phyloP scores from a whole-genome alignment of 192 early-diverging fungal species.

The Chytriomyces hyalinus region DNA sequence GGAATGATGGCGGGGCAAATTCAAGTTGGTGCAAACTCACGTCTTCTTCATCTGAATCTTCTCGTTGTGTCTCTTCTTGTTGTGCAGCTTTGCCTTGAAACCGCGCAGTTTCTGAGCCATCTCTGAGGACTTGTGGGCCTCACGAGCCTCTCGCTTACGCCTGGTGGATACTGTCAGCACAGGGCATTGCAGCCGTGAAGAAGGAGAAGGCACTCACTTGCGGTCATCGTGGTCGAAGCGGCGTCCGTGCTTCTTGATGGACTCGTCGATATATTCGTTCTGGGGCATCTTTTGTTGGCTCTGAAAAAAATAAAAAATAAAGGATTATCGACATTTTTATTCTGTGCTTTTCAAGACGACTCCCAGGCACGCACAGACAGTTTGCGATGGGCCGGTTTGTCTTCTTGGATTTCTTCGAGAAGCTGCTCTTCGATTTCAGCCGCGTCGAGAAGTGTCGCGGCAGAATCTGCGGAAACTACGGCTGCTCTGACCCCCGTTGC shows the following conservation, averaged over 20 bases:
- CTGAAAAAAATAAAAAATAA: slow-evolving; percentile 14
- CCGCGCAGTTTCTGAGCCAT: slow-evolving; percentile 97
- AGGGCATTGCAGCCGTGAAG: background rate
- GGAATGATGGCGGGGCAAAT: background rate
- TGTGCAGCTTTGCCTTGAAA: slow-evolving; percentile 96
- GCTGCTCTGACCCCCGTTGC: background rate
- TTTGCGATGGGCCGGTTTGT: background rate
- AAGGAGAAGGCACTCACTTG: slow-evolving; percentile 65
- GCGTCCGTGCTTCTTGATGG: slow-evolving; percentile 96
- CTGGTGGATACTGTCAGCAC: slow-evolving; percentile 47
- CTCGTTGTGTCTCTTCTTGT: slow-evolving; percentile 96
- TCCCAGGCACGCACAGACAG: slow-evolving; percentile 19
- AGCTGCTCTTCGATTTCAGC: slow-evolving; percentile 11
- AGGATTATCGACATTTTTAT: background rate
- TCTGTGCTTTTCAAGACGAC: background rate
- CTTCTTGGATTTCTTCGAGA: background rate
- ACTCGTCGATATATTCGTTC: slow-evolving; percentile 99
- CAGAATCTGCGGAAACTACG: slow-evolving; percentile 1
- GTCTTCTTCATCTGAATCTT: slow-evolving; percentile 99
- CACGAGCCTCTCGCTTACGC: slow-evolving; percentile 93
- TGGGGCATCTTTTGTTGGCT: slow-evolving; percentile 61
- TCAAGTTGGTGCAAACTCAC: slow-evolving; percentile 43
- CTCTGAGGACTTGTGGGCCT: slow-evolving; percentile 88
- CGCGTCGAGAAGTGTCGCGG: background rate
- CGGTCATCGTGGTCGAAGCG: slow-evolving; percentile 93